Base-by-base conservation (phyloP, 169 alveolate genomes). In the Plasmodium vivax region DNA sequence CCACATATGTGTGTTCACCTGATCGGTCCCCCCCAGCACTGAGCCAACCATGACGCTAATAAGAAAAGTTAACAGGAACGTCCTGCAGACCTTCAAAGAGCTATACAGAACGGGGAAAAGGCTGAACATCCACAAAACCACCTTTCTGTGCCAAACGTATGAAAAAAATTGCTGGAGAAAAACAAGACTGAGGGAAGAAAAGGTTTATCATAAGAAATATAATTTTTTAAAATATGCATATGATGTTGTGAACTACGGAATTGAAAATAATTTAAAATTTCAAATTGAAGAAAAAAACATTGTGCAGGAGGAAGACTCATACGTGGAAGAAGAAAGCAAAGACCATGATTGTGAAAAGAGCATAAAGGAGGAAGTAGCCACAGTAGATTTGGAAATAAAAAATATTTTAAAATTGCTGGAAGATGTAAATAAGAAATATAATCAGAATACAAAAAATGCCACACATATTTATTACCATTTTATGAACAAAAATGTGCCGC, bases 101-200 rank as follows among this genome's bases (percentile, higher is more conserved):
- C 16, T 90, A 80, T 90, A 90, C 38, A 79, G 51, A 62, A 80
- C 56, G 19, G 94, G 94, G 4, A 90, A 90, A 90, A 80, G 90
- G 27, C 56, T 90, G 83, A 90, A 90, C 54, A 80, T 90, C 27
- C 94, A 90, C 34, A 90, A 90, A 68, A 90, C 94, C 5, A 71
- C 91, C 38, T 90, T 90, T 90, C 80, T 90, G 73, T 38, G 90
- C 85, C 94, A 90, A 74, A 90, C 94, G 14, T 90, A 90, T 80
- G 94, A 90, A 90, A 90, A 90, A 74, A 90, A 90, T 58, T 90
- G 94, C 54, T 90, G 94, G 94, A 90, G 94, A 47, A 90, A 90
- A 90, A 90, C 94, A 80, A 90, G 94, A 43, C 6, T 90, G 41
- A 36, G 94, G 34, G 94, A 90, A 90, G 94, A 90, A 81, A 90